Evolutionary conservation across 768 basidiomycete species (phyloP).

Genomic region (Obba rivulosa): DNA sequence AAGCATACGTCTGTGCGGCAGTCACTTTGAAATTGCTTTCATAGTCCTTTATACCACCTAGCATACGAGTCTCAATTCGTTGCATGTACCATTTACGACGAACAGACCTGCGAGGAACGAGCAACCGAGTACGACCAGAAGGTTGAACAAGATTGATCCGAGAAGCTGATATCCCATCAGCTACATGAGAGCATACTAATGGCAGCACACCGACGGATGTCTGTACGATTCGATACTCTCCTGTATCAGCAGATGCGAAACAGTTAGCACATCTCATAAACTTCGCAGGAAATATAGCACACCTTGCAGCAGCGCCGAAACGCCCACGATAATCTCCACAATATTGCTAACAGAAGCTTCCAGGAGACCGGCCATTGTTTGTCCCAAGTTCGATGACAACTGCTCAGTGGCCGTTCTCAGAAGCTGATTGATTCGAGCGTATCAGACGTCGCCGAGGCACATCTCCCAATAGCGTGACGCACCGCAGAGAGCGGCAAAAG

Average conservation of each 20-base stretch:
- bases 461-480: constrained; percentile 9
- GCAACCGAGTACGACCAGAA: constrained; percentile 85
- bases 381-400: constrained; percentile 69
- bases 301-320: constrained; percentile 81
- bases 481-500: constrained; percentile 88
- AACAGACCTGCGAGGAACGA: constrained; percentile 76
- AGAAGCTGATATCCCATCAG: constrained; percentile 60
- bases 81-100: too few relatives aligned
- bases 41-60: constrained; percentile 58
- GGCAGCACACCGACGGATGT: constrained; percentile 56
- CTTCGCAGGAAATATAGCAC: neutral
- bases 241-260: constrained; percentile 27
- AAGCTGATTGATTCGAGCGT: constrained; percentile 35
- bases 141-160: constrained; percentile 86
- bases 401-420: constrained; percentile 82
- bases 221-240: constrained; percentile 84
- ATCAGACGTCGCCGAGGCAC: neutral
- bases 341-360: constrained; percentile 85
- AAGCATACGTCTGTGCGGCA: constrained; percentile 74
- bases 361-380: constrained; percentile 80
- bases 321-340: constrained; percentile 85
- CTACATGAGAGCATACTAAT: too few relatives aligned
- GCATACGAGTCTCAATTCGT: too few relatives aligned
- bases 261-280: neutral
- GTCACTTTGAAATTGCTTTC: constrained; percentile 78